Evolutionary conservation across 176 grass and related monocot genomes (phyloP).

Genomic region (Saccharum spontaneum): DNA sequence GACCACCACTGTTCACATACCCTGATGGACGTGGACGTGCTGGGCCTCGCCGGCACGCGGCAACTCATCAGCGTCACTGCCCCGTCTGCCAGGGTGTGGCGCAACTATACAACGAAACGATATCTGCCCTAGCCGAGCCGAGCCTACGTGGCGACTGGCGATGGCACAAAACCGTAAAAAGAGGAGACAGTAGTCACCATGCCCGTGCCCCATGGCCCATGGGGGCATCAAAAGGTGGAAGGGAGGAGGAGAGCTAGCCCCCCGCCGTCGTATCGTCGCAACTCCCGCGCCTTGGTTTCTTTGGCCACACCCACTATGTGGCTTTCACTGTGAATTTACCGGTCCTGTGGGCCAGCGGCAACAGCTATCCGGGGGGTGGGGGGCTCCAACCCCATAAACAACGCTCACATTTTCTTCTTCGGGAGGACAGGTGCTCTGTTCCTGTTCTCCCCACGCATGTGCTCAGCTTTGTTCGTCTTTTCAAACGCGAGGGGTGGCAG

Average conservation of each 20-base stretch:
- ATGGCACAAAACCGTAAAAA: neutral
- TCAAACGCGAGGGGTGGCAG: neutral
- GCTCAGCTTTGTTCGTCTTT: constrained; percentile 36
- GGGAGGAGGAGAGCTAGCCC: too few relatives aligned
- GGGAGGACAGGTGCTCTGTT: neutral
- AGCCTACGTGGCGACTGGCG: neutral
- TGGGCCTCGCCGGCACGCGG: too few relatives aligned
- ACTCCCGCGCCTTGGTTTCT: neutral
- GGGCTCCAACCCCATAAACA: neutral
- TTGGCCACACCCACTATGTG: too few relatives aligned
- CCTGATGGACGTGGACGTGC: too few relatives aligned
- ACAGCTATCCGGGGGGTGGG: constrained; percentile 41
- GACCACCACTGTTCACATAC: too few relatives aligned
- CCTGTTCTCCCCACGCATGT: neutral
- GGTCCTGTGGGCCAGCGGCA: constrained; percentile 21
- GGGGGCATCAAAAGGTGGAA: too few relatives aligned
- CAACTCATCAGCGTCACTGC: too few relatives aligned
- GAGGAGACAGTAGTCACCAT: neutral
- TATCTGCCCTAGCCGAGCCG: neutral
- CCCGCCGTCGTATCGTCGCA: too few relatives aligned
- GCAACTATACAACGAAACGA: neutral
- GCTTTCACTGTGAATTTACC: constrained; percentile 16
- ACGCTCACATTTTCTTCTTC: constrained; percentile 19
- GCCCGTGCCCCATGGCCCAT: neutral
- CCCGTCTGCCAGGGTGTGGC: neutral